Evolutionary conservation across 352 stramenopile genomes (phyloP).

Genomic region (Pythium vanterpoolii): DNA sequence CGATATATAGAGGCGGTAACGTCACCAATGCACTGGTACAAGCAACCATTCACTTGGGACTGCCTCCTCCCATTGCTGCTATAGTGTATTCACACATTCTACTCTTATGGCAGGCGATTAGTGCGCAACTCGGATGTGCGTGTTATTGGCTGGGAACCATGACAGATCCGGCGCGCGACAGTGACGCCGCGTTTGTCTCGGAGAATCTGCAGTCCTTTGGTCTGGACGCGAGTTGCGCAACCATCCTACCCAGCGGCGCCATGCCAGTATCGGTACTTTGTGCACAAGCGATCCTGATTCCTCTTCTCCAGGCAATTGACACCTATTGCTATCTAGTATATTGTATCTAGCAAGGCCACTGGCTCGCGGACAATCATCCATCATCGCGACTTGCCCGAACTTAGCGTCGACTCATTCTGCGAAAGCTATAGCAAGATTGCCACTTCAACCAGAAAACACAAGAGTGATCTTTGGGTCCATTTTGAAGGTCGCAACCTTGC

Average conservation of each 20-base stretch:
- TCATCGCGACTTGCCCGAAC: slow-evolving; percentile 51
- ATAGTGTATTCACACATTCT: no score
- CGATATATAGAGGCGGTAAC: slow-evolving; percentile 60
- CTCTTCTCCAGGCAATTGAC: neutral
- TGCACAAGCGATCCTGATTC: neutral
- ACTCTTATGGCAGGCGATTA: slow-evolving; percentile 37
- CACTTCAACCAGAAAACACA: neutral
- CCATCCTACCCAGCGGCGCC: slow-evolving; percentile 36
- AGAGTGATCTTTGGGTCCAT: slow-evolving; percentile 42
- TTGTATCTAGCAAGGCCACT: slow-evolving; percentile 56
- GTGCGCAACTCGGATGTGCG: slow-evolving; percentile 44
- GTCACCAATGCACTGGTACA: slow-evolving; percentile 54
- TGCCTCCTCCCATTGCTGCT: neutral
- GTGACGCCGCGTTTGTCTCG: slow-evolving; percentile 51
- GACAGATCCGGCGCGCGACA: slow-evolving; percentile 46
- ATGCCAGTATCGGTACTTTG: slow-evolving; percentile 60
- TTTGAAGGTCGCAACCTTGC: slow-evolving; percentile 76
- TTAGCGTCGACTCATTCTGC: slow-evolving; percentile 41
- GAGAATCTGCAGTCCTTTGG: slow-evolving; percentile 38
- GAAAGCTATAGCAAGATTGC: slow-evolving; percentile 14
- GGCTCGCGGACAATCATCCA: slow-evolving; percentile 73
- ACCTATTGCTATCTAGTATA: slow-evolving; percentile 40
- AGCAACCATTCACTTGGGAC: neutral
- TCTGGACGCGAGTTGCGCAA: slow-evolving; percentile 43
- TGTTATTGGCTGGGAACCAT: slow-evolving; percentile 65